Percentiles rank a stretch among this genome's conserved stretches.
These are phyloP conservation scores for Tulasnella sp. DNA, from an alignment of 768 basidiomycete species.

Conservation along the genomic window DNA sequence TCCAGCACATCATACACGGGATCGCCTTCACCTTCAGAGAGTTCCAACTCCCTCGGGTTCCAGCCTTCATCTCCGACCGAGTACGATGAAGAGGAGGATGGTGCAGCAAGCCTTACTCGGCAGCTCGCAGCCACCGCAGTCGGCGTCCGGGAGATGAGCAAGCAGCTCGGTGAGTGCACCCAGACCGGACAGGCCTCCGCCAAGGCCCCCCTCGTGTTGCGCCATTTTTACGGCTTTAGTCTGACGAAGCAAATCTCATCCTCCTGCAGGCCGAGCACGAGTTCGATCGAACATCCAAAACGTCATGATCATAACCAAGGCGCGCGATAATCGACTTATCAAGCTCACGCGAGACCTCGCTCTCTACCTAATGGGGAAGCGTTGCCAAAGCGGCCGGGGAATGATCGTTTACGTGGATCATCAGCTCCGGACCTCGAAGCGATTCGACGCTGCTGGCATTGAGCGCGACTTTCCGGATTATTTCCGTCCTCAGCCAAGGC, in stretches of 20 bases:
- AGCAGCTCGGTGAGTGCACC: constrained; percentile 78
- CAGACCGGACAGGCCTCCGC: background rate
- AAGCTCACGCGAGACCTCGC: constrained; percentile 92
- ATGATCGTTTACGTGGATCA: constrained; percentile 95
- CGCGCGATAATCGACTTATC: constrained; percentile 94
- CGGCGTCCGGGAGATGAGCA: constrained; percentile 98
- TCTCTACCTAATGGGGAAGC: constrained; percentile 91
- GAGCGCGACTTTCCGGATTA: constrained; percentile 84
- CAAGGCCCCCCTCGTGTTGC: background rate
- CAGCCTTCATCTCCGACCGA: constrained; percentile 39
- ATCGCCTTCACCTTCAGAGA: constrained; percentile 9
- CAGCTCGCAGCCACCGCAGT: constrained; percentile 97
- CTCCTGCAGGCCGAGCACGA: constrained; percentile 75
- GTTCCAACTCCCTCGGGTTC: constrained; percentile 35
- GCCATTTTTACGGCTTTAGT: constrained; percentile 14
- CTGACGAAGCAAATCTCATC: no score
- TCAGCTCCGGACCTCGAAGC: constrained; percentile 83
- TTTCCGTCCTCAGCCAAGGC: constrained; percentile 70
- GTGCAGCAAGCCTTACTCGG: constrained; percentile 77
- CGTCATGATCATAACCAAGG: constrained; percentile 95
- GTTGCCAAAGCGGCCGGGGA: constrained; percentile 64
- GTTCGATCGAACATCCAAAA: constrained; percentile 91
- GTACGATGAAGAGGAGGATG: constrained; percentile 55
- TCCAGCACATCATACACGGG: constrained; percentile 49
- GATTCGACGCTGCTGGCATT: constrained; percentile 93